Evolutionary conservation across 768 basidiomycete genomes (phyloP).

Genomic region (Termitomyces sp.): DNA sequence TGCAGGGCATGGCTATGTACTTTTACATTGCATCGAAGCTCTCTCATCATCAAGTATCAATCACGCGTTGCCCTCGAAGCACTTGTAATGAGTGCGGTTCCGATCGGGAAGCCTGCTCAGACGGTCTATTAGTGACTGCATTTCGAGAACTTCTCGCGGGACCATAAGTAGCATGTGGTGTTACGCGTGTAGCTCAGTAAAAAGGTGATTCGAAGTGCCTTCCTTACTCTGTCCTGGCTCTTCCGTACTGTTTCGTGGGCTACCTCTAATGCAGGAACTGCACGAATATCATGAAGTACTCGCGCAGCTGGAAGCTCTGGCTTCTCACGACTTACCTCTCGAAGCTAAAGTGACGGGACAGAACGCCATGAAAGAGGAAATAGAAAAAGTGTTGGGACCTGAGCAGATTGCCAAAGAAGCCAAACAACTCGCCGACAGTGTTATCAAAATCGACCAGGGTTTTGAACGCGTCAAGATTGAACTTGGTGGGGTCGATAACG

Average conservation of each 20-base stretch:
- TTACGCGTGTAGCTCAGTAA: neutral
- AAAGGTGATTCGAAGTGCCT: neutral
- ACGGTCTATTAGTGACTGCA: neutral
- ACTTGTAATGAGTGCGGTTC: neutral
- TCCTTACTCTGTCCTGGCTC: too few relatives aligned
- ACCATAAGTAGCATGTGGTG: neutral
- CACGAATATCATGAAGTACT: neutral
- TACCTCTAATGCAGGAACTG: neutral
- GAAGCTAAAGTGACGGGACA: neutral
- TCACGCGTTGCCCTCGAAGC: neutral
- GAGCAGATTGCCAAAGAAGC: conserved; percentile 1
- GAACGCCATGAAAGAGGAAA: conserved; percentile 1
- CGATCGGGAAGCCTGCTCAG: neutral
- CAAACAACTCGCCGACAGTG: conserved; percentile 4
- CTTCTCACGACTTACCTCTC: neutral
- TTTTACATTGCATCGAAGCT: neutral
- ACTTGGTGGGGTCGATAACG: conserved; percentile 1
- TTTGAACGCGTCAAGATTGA: conserved; percentile 11
- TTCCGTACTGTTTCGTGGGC: neutral
- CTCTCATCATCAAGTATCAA: neutral
- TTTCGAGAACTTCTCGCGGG: neutral
- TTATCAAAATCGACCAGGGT: conserved; percentile 12
- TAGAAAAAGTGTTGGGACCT: neutral
- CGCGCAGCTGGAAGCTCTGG: neutral
- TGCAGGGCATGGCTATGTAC: neutral